A percentile compares a stretch with the other conserved stretches of the same genome.
These are phyloP conservation scores for Dictyostelium brefeldianum DNA, from an alignment of 78 protist species.

Conservation along the genomic window DNA sequence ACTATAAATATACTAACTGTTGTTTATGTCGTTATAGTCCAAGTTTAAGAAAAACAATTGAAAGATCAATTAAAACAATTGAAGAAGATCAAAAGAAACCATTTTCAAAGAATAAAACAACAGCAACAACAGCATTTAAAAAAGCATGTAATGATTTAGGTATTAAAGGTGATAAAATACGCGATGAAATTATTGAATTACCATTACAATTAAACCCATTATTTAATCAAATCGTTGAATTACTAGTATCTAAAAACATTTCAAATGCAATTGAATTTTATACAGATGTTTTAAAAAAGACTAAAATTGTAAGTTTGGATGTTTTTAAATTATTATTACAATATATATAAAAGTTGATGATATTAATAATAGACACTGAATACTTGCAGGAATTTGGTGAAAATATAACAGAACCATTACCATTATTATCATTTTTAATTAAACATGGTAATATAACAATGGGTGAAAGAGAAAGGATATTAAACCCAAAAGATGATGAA, in stretches of 20 bases:
- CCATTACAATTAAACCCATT: constrained; percentile 38
- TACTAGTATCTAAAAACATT: not conserved
- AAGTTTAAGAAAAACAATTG: constrained; percentile 42
- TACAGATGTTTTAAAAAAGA: constrained; percentile 1
- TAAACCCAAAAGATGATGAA: constrained; percentile 12
- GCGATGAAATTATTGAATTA: constrained; percentile 49
- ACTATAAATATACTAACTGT: too few relatives aligned
- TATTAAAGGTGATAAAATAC: constrained; percentile 62
- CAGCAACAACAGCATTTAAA: constrained; percentile 26
- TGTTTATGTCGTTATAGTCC: too few relatives aligned
- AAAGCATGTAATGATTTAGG: constrained; percentile 63
- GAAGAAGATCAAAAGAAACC: constrained; percentile 35
- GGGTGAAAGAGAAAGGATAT: constrained; percentile 51
- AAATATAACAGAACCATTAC: not conserved
- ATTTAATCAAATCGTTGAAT: constrained; percentile 6
- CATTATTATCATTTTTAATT: constrained; percentile 7
- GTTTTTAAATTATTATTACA: not conserved
- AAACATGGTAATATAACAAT: constrained; percentile 72
- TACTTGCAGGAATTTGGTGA: not conserved
- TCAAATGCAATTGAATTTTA: constrained; percentile 28
- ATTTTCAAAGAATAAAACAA: constrained; percentile 6
- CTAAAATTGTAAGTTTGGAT: constrained; percentile 13
- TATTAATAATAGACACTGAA: not conserved
- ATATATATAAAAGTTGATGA: not conserved
- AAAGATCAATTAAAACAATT: constrained; percentile 30